phyloP scores from a whole-genome alignment of 2,329 filamentous ascomycete species.

The Ilyonectria robusta region DNA sequence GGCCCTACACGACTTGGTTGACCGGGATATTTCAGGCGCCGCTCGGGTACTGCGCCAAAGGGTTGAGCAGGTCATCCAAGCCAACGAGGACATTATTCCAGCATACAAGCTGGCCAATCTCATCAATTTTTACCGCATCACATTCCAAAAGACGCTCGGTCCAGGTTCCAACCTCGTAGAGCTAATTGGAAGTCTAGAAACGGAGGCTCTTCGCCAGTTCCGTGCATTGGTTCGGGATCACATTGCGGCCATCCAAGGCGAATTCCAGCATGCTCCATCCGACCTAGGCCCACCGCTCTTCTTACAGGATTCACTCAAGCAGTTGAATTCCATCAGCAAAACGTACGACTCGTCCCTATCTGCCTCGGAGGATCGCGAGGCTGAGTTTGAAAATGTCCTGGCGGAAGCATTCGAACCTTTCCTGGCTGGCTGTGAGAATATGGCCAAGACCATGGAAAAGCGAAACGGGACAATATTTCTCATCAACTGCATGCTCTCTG shows the following conservation, averaged over 20 bases:
- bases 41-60: constrained; percentile 88
- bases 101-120: constrained; percentile 93
- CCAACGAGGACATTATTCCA: constrained; percentile 89
- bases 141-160: constrained; percentile 85
- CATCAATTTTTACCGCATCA: constrained; percentile 88
- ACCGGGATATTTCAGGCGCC: constrained; percentile 86
- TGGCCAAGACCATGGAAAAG: constrained; percentile 72
- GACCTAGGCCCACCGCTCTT: constrained; percentile 86
- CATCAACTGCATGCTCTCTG: constrained; percentile 78
- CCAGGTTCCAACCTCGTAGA: constrained; percentile 77
- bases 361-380: constrained; percentile 69
- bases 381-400: constrained; percentile 82
- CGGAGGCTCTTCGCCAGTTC: constrained; percentile 87
- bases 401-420: constrained; percentile 89
- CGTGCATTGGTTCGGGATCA: constrained; percentile 85
- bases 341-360: constrained; percentile 88
- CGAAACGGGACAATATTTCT: constrained; percentile 78
- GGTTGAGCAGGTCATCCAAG: constrained; percentile 91
- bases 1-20: constrained; percentile 88
- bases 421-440: constrained; percentile 79
- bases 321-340: constrained; percentile 83
- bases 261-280: constrained; percentile 78
- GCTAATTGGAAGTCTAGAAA: constrained; percentile 77
- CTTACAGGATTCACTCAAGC: constrained; percentile 83
- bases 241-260: constrained; percentile 79